Percentiles rank a stretch among this genome's conserved stretches.
Conservation (phyloP, 139 green algal species). For the Micractinium conductrix region DNA sequence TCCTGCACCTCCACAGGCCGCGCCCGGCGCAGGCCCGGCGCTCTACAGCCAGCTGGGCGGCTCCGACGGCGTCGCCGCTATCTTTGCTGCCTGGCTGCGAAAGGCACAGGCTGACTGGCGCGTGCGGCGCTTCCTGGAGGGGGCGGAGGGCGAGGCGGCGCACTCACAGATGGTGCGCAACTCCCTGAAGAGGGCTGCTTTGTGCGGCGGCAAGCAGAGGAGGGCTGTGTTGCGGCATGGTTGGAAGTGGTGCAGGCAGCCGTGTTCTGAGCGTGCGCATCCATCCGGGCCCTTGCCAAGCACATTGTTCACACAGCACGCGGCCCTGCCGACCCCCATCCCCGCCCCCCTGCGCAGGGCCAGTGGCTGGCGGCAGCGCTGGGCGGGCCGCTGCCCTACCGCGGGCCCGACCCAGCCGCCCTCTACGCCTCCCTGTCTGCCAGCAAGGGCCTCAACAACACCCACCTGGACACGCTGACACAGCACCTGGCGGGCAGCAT, state of each 20-base stretch:
- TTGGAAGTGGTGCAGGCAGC: too few species aligned
- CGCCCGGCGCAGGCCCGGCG: too few species aligned
- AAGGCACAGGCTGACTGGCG: conserved; percentile 4
- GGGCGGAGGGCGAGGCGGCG: background rate
- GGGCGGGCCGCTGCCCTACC: background rate
- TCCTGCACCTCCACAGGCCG: too few species aligned
- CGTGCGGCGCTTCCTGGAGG: conserved; percentile 4
- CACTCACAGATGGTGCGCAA: background rate
- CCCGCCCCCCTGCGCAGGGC: background rate
- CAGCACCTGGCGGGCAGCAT: background rate
- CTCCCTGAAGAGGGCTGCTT: too few species aligned
- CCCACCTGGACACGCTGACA: background rate
- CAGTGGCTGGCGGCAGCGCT: background rate
- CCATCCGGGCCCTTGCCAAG: too few species aligned
- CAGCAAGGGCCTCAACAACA: background rate
- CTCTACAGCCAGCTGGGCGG: background rate
- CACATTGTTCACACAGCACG: too few species aligned
- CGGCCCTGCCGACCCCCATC: too few species aligned
- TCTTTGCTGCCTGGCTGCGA: background rate
- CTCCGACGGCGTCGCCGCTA: background rate
- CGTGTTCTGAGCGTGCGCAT: too few species aligned
- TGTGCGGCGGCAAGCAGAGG: too few species aligned
- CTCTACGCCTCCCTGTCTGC: background rate
- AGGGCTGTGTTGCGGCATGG: too few species aligned
- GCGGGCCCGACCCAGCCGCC: background rate